Conservation (phyloP, 1,139 yeast genomes). For the Pneumocystis murina region DNA sequence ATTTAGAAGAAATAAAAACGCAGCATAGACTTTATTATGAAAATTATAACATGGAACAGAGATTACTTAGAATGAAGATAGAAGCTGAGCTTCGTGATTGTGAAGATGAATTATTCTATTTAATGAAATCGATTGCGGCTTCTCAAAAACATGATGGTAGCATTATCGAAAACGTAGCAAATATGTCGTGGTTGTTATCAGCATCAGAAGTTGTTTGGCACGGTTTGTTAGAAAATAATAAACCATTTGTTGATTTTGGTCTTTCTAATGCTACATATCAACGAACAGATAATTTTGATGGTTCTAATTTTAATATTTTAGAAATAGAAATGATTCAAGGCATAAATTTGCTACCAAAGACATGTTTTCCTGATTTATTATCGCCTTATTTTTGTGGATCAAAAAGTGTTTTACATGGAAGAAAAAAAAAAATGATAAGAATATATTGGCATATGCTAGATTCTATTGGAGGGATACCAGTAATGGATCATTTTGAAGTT, state of each 20-base stretch:
- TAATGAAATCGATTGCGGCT: conserved; percentile 52
- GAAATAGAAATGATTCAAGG: conserved; percentile 54
- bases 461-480: conserved; percentile 76
- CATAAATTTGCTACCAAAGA: conserved; percentile 45
- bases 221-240: conserved; percentile 42
- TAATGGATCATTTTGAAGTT: conserved; percentile 39
- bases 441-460: conserved; percentile 59
- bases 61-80: conserved; percentile 16
- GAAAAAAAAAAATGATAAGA: conserved; percentile 29
- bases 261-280: conserved; percentile 48
- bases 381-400: conserved; percentile 32
- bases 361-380: conserved; percentile 57
- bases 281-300: conserved; percentile 47
- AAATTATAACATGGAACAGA: conserved; percentile 1
- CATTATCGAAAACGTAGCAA: conserved; percentile 22
- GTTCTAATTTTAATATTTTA: conserved; percentile 46
- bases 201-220: conserved; percentile 66
- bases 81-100: conserved; percentile 14
- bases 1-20: conserved; percentile 32
- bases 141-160: conserved; percentile 27
- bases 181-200: conserved; percentile 45
- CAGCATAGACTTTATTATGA: conserved; percentile 25
- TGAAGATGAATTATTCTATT: conserved; percentile 41
- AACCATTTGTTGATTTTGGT: conserved; percentile 60
- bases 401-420: conserved; percentile 18